A percentile compares a stretch with the other conserved stretches of the same genome.
Evolutionary conservation across 495 filamentous ascomycete genomes (phyloP).

Genomic region (Mycothermus thermophilus): DNA sequence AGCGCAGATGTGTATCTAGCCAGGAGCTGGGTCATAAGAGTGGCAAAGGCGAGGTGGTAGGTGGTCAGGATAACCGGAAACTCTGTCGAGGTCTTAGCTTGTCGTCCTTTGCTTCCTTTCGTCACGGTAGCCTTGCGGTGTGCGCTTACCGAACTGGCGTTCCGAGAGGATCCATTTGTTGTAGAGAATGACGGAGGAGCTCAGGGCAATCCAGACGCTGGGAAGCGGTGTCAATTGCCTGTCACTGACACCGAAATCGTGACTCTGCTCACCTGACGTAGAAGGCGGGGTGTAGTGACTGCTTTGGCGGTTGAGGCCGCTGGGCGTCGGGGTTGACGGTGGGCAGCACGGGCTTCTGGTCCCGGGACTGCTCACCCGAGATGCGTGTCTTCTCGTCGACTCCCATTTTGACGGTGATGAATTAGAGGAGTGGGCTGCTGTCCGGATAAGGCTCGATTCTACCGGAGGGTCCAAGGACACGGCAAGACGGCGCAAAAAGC

Average conservation of each 20-base stretch:
- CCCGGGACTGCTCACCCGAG: conserved; percentile 56
- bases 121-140: not conserved
- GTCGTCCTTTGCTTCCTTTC: not conserved
- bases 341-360: conserved; percentile 52
- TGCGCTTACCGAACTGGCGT: conserved; percentile 63
- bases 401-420: conserved; percentile 14
- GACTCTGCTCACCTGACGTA: conserved; percentile 65
- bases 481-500: too few species aligned
- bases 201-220: conserved; percentile 83
- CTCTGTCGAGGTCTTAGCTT: conserved; percentile 28
- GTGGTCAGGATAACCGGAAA: conserved; percentile 71
- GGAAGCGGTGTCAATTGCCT: not conserved
- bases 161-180: conserved; percentile 95
- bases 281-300: conserved; percentile 63
- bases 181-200: conserved; percentile 90
- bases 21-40: conserved; percentile 78
- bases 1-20: conserved; percentile 73
- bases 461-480: too few species aligned
- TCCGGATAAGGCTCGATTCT: too few species aligned
- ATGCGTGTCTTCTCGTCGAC: conserved; percentile 67
- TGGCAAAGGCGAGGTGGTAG: conserved; percentile 85
- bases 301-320: conserved; percentile 49
- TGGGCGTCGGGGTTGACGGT: conserved; percentile 60
- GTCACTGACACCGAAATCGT: not conserved
- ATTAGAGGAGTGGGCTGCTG: not conserved